Conservation (phyloP, 495 filamentous ascomycete species). For the Tuber umbilicatum region DNA sequence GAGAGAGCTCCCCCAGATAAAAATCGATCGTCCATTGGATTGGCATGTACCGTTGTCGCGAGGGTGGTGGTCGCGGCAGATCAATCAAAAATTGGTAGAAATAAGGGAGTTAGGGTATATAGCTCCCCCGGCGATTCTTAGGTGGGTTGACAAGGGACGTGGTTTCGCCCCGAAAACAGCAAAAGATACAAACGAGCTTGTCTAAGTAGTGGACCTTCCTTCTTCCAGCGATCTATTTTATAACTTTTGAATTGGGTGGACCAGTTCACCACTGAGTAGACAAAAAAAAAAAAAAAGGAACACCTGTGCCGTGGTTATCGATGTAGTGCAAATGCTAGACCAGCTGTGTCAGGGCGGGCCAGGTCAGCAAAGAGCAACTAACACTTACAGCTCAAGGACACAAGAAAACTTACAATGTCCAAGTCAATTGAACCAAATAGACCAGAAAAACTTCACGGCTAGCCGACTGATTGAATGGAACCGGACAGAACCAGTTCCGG, state of each 20-base stretch:
- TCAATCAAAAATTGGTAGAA: conserved; percentile 29
- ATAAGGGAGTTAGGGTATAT: neutral
- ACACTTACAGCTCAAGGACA: conserved; percentile 5
- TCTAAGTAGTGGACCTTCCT: conserved; percentile 12
- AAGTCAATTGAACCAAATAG: conserved; percentile 35
- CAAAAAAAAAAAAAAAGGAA: conserved; percentile 24
- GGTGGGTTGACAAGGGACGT: conserved; percentile 6
- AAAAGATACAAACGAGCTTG: conserved; percentile 20
- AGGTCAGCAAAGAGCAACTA: conserved; percentile 15
- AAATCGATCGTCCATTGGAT: conserved; percentile 35
- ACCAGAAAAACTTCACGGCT: conserved; percentile 30
- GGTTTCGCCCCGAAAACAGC: conserved; percentile 11
- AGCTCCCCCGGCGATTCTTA: neutral
- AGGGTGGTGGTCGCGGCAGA: conserved; percentile 18
- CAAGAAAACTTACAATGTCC: conserved; percentile 31
- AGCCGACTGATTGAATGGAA: conserved; percentile 30
- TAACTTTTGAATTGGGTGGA: neutral
- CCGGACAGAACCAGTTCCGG: conserved; percentile 32
- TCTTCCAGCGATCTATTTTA: conserved; percentile 8
- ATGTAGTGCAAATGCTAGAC: conserved; percentile 22
- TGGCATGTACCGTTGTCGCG: conserved; percentile 15
- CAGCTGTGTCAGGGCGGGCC: conserved; percentile 23
- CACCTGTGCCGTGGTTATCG: neutral
- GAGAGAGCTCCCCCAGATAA: conserved; percentile 27
- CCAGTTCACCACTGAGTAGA: conserved; percentile 6